Evolutionary conservation across 1,284 basidiomycete species (phyloP).

Genomic region (Fomitopsis palustris): DNA sequence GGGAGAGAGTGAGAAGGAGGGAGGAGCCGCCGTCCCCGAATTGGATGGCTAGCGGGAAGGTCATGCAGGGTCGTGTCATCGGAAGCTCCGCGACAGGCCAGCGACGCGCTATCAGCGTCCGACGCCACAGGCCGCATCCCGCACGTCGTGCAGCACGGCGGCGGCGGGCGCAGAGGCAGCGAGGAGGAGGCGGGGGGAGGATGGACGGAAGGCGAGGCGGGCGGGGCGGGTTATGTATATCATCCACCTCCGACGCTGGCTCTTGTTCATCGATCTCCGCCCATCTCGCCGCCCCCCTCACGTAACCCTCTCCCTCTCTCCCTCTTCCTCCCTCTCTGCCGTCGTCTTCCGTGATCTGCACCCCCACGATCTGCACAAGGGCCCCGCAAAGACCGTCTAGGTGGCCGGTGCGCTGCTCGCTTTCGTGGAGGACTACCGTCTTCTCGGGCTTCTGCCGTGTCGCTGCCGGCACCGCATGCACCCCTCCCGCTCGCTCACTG

Average conservation of each 20-base stretch:
- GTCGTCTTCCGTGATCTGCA: not conserved
- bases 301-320: not conserved
- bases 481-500: no score
- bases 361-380: not conserved
- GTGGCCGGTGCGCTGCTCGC: not conserved
- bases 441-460: not conserved
- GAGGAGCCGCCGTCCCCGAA: not conserved
- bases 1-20: not conserved
- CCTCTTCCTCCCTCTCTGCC: not conserved
- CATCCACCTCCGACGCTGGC: not conserved
- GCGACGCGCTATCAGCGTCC: not conserved
- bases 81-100: constrained; percentile 1
- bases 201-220: not conserved
- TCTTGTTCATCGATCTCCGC: not conserved
- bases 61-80: constrained; percentile 1
- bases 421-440: not conserved
- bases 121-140: not conserved
- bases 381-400: not conserved
- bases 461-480: not conserved
- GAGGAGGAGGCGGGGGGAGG: not conserved
- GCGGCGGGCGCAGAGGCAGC: not conserved
- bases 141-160: not conserved
- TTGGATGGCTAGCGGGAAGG: not conserved
- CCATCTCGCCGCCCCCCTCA: not conserved
- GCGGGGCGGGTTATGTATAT: not conserved